Percentiles rank a stretch among this genome's conserved stretches.
Evolutionary conservation across 1,284 basidiomycete species (phyloP).

Genomic region (Butyriboletus appendiculatus): DNA sequence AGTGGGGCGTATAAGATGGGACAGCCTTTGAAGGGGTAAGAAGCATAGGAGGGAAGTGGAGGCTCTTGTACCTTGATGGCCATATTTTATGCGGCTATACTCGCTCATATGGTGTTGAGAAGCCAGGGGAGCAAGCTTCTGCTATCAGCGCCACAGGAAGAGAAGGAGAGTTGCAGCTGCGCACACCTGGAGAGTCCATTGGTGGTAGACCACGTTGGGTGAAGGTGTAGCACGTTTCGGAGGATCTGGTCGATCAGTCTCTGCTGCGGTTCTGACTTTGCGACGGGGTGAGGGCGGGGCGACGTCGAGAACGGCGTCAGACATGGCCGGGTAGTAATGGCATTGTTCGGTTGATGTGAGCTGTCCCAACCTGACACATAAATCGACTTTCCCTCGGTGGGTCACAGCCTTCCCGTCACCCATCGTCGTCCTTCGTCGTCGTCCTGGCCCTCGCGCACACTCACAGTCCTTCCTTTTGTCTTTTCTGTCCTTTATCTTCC

Average conservation of each 20-base stretch:
- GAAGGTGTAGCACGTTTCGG: neutral
- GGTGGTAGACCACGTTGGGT: constrained; percentile 1
- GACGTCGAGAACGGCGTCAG: constrained; percentile 13
- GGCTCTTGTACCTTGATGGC: constrained; percentile 51
- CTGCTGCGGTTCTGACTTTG: neutral
- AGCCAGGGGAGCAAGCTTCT: constrained; percentile 58
- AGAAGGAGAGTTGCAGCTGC: neutral
- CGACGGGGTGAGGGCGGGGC: neutral
- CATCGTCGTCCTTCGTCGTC: neutral
- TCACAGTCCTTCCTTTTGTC: constrained; percentile 3
- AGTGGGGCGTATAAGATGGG: constrained; percentile 68
- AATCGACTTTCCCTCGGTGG: constrained; percentile 2
- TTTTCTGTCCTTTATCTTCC: constrained; percentile 9
- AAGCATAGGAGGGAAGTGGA: neutral
- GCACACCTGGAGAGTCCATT: constrained; percentile 23
- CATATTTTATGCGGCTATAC: constrained; percentile 79
- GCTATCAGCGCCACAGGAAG: constrained; percentile 6
- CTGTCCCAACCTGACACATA: neutral
- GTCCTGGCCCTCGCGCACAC: neutral
- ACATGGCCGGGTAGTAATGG: constrained; percentile 10
- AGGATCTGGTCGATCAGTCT: neutral
- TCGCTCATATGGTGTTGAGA: constrained; percentile 83
- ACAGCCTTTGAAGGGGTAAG: constrained; percentile 42
- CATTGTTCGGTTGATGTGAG: neutral
- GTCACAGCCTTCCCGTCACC: neutral